Evolutionary conservation across 2,329 filamentous ascomycete species (phyloP).

Genomic region (Talaromyces rugulosus): DNA sequence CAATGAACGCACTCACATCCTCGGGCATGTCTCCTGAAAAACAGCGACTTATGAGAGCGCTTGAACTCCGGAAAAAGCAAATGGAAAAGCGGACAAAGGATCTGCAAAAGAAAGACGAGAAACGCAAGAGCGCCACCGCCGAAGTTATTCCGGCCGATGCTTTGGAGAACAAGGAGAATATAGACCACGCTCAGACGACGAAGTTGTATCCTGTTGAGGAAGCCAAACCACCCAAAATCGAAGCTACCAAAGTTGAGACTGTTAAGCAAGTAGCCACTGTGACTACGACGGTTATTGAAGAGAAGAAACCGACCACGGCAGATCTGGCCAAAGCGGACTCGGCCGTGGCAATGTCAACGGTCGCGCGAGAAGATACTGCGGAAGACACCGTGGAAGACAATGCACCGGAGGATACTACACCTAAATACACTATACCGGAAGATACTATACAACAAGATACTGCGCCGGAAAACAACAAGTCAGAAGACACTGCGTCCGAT

Average conservation of each 20-base stretch:
- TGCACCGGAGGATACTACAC: not conserved
- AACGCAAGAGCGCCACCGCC: constrained; percentile 2
- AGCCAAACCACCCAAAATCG: not conserved
- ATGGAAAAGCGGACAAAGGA: constrained; percentile 42
- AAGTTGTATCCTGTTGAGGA: not conserved
- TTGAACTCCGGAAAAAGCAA: constrained; percentile 84
- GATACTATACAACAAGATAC: not conserved
- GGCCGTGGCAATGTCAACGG: constrained; percentile 18
- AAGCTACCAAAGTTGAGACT: not conserved
- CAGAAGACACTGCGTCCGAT: not conserved
- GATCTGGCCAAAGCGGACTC: constrained; percentile 21
- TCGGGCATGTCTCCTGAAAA: constrained; percentile 80
- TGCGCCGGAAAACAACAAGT: not conserved
- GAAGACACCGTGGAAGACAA: not conserved
- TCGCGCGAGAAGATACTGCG: constrained; percentile 9
- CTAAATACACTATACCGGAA: not conserved
- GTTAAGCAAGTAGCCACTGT: not conserved
- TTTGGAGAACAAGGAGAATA: constrained; percentile 23
- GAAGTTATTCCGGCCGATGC: not conserved
- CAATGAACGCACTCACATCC: constrained; percentile 43
- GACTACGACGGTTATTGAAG: not conserved
- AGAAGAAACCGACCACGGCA: constrained; percentile 14
- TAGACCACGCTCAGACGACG: constrained; percentile 20
- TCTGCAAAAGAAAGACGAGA: constrained; percentile 23
- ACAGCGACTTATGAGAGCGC: constrained; percentile 85